Base-by-base conservation (phyloP, 2,329 filamentous ascomycete genomes). In the Nigrospora osmanthi region DNA sequence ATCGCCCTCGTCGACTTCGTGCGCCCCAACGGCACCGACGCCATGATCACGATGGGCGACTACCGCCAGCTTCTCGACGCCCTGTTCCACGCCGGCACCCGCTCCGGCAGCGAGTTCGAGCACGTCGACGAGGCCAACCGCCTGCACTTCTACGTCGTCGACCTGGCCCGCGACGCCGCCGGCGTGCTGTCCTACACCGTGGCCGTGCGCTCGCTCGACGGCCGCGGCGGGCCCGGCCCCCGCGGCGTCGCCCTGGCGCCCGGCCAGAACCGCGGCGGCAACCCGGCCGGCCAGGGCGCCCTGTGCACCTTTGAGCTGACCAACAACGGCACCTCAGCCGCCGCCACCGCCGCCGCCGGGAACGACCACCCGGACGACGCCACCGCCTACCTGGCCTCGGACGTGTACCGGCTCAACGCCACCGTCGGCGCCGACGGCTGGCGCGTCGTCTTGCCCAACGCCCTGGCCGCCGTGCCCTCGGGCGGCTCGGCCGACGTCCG, bases 51-150 rank as follows among this genome's bases (percentile, higher is more conserved):
- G 4, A 57, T 76, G 31, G 74, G 73, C 15, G 74, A 78, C 53
- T 77, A 76, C 52, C 64, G 74, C 6, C 74, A 78, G 50, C 57
- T 78, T 0, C 66, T 69, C 2, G 73, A 78, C 48, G 74, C 73
- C 3, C 59, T 78, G 14, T 78, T 77, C 62, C 73, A 78, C 50
- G 72, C 72, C 0, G 74, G 74, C 11, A 75, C 73, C 0, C 59
- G 70, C 15, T 75, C 71, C 0, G 72, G 72, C 6, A 75, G 71
- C 30, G 51, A 72, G 53, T 76, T 59, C 44, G 74, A 77, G 57
- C 64, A 68, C 50, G 54, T 68, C 7, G 74, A 78, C 49, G 57
- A 62, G 50, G 56, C 65, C 3, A 78, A 77, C 44, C 53, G 63
- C 3, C 50, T 77, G 40, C 73, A 76, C 48, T 66, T 77, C 17